Evolutionary conservation across 768 basidiomycete genomes (phyloP).

Genomic region (Collybiopsis luxurians): DNA sequence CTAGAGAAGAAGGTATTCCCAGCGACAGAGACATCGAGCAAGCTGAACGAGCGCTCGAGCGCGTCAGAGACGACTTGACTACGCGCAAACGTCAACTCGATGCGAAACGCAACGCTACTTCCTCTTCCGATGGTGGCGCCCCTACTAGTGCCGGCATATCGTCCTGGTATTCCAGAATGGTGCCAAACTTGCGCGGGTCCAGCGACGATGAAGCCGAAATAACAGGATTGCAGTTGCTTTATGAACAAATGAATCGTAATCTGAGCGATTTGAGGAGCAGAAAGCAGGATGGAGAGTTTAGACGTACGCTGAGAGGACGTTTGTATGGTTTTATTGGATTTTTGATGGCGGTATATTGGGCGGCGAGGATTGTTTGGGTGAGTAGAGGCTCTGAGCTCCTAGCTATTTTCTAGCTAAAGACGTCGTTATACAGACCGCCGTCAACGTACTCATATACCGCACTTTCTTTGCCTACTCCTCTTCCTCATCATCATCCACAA

Average conservation of each 20-base stretch:
- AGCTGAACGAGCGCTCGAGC: conserved; percentile 56
- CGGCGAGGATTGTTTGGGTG: conserved; percentile 60
- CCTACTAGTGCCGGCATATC: conserved; percentile 16
- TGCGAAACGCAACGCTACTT: conserved; percentile 16
- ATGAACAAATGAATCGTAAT: conserved; percentile 63
- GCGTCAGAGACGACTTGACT: conserved; percentile 56
- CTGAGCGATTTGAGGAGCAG: conserved; percentile 48
- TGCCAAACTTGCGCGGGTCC: conserved; percentile 45
- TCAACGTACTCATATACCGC: conserved; percentile 47
- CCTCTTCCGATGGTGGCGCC: conserved; percentile 13
- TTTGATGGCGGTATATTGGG: conserved; percentile 66
- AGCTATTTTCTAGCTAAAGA: not conserved
- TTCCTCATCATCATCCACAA: conserved; percentile 26
- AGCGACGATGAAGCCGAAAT: conserved; percentile 48
- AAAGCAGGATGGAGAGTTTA: conserved; percentile 46
- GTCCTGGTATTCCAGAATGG: conserved; percentile 51
- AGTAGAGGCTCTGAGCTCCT: conserved; percentile 20
- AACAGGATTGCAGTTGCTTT: conserved; percentile 61
- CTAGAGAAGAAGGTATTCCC: conserved; percentile 30
- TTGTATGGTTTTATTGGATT: conserved; percentile 43
- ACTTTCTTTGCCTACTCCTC: conserved; percentile 10
- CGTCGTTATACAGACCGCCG: conserved; percentile 39
- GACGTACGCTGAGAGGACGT: conserved; percentile 53
- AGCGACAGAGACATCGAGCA: conserved; percentile 51
- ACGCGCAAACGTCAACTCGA: conserved; percentile 29